Conservation (phyloP, 2,329 filamentous ascomycete species). For the Fusarium nanum region DNA sequence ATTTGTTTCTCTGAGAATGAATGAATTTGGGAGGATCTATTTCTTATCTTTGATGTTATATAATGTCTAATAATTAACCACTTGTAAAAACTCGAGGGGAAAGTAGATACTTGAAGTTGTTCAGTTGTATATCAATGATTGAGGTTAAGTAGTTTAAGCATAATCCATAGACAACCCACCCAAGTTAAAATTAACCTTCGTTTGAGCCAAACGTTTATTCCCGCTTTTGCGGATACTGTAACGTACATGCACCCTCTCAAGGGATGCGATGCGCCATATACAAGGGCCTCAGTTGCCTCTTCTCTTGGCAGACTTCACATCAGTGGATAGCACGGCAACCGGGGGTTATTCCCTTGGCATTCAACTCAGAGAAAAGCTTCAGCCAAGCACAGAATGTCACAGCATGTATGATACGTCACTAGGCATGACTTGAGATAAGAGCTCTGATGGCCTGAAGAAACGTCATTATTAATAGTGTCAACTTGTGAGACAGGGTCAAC, state of each 20-base stretch:
- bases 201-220: slow-evolving; percentile 12
- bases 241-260: neutral
- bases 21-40: neutral
- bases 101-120: neutral
- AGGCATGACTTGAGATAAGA: neutral
- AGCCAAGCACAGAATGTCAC: slow-evolving; percentile 14
- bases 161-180: slow-evolving; percentile 21
- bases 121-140: neutral
- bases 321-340: slow-evolving; percentile 26
- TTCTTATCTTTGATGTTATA: neutral
- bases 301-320: slow-evolving; percentile 5
- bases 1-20: neutral
- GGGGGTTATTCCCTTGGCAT: slow-evolving; percentile 8
- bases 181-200: neutral
- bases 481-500: neutral
- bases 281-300: slow-evolving; percentile 21
- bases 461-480: neutral
- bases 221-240: slow-evolving; percentile 4
- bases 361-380: slow-evolving; percentile 9
- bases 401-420: slow-evolving; percentile 10
- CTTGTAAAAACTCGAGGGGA: neutral
- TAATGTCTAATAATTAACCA: too few species aligned
- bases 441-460: neutral
- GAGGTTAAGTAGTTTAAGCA: slow-evolving; percentile 29
- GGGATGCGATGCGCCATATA: slow-evolving; percentile 34